A percentile compares a stretch with the other conserved stretches of the same genome.
Conservation (phyloP, 345 rosid genomes). For the Lagerstroemia speciosa region DNA sequence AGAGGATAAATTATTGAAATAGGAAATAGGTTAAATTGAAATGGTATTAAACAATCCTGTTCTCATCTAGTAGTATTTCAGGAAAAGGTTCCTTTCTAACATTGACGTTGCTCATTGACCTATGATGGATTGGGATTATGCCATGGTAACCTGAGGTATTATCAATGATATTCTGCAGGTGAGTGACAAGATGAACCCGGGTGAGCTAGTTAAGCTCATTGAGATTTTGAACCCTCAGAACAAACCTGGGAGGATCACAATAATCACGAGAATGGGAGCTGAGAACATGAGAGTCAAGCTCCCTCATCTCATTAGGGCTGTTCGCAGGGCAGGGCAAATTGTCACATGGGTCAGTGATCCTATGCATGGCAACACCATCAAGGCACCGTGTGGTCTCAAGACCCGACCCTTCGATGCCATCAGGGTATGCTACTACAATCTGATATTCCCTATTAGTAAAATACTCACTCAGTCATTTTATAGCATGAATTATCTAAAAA, state of each 20-base stretch:
- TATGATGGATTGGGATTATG: no score
- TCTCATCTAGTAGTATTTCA: no score
- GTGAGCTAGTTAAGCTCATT: slow-evolving; percentile 24
- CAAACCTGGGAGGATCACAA: slow-evolving; percentile 29
- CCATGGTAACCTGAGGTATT: no score
- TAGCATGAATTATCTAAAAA: no score
- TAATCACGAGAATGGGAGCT: slow-evolving; percentile 20
- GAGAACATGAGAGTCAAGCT: slow-evolving; percentile 37
- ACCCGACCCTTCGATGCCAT: slow-evolving; percentile 34
- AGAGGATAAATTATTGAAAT: no score
- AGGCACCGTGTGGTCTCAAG: slow-evolving; percentile 34
- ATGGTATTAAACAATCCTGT: no score
- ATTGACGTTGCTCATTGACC: neutral
- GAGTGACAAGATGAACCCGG: slow-evolving; percentile 33
- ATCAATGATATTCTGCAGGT: slow-evolving; percentile 13
- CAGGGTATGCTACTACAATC: slow-evolving; percentile 2
- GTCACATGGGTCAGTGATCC: slow-evolving; percentile 39
- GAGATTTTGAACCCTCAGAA: slow-evolving; percentile 31
- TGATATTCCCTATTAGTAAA: neutral
- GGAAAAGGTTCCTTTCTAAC: no score
- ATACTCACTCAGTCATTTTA: no score
- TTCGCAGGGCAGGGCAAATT: slow-evolving; percentile 28
- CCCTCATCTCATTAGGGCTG: slow-evolving; percentile 28
- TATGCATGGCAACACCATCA: slow-evolving; percentile 37
- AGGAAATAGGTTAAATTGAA: no score